A percentile compares a stretch with the other conserved stretches of the same genome.
Evolutionary conservation across 2,329 filamentous ascomycete species (phyloP).

Genomic region (Pyrenophora seminiperda): DNA sequence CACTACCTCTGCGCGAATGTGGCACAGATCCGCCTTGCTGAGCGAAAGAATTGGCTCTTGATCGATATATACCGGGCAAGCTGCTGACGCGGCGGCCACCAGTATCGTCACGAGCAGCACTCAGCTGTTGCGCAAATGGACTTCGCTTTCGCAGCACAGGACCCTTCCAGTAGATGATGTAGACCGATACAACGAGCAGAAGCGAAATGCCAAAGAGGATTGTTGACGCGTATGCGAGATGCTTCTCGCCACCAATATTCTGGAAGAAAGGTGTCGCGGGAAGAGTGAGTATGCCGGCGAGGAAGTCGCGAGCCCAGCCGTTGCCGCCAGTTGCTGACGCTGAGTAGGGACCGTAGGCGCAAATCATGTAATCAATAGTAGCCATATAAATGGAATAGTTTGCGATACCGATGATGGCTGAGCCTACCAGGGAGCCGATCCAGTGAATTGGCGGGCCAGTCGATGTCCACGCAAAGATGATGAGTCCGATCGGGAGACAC

Average conservation of each 20-base stretch:
- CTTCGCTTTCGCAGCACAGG: conserved; percentile 58
- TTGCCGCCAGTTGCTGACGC: conserved; percentile 80
- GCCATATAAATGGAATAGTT: conserved; percentile 77
- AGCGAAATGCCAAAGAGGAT: conserved; percentile 60
- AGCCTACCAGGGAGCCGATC: conserved; percentile 71
- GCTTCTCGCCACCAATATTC: conserved; percentile 50
- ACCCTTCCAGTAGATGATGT: conserved; percentile 61
- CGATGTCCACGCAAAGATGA: conserved; percentile 73
- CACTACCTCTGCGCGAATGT: conserved; percentile 36
- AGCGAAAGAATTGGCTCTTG: conserved; percentile 36
- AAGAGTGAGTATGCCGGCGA: conserved; percentile 74
- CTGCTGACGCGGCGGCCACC: conserved; percentile 43
- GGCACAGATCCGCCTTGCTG: conserved; percentile 23
- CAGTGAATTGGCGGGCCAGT: conserved; percentile 69
- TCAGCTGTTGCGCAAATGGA: conserved; percentile 59
- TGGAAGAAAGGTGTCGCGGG: conserved; percentile 66
- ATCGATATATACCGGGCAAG: conserved; percentile 40
- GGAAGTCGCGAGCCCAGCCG: conserved; percentile 74
- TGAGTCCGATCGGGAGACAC: conserved; percentile 69
- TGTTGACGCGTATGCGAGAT: conserved; percentile 59
- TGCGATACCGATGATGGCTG: conserved; percentile 71
- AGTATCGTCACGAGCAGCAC: conserved; percentile 37
- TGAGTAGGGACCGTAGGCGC: conserved; percentile 73
- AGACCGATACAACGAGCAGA: conserved; percentile 49
- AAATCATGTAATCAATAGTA: conserved; percentile 80